These are phyloP conservation scores for Penicillium ochrochloron DNA, from an alignment of 495 filamentous ascomycete genomes.

Conservation along the genomic window DNA sequence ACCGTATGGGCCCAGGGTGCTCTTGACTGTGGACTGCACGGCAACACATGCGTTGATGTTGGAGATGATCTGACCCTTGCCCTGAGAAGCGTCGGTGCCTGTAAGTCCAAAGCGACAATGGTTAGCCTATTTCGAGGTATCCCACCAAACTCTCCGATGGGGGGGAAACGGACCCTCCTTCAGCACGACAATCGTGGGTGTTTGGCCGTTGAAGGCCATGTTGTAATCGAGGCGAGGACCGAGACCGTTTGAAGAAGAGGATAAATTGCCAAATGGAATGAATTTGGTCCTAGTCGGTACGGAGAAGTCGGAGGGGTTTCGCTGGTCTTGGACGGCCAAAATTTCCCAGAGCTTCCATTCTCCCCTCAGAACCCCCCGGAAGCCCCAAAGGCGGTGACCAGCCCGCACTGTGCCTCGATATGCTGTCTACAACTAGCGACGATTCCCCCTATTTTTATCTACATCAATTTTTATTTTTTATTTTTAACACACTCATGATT, in stretches of 20 bases:
- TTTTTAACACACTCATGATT: not conserved
- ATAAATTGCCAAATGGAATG: slow-evolving; percentile 28
- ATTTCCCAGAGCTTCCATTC: slow-evolving; percentile 54
- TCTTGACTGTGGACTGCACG: slow-evolving; percentile 94
- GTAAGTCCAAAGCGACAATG: slow-evolving; percentile 26
- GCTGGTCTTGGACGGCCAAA: slow-evolving; percentile 47
- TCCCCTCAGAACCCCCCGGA: slow-evolving; percentile 32
- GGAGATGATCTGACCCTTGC: slow-evolving; percentile 94
- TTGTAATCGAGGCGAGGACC: slow-evolving; percentile 31
- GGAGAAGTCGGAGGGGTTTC: slow-evolving; percentile 37
- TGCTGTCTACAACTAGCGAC: not conserved
- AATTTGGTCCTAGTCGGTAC: slow-evolving; percentile 25
- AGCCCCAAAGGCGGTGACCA: slow-evolving; percentile 47
- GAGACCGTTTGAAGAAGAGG: slow-evolving; percentile 23
- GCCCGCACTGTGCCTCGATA: slow-evolving; percentile 5
- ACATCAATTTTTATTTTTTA: not conserved
- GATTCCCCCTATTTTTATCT: not conserved
- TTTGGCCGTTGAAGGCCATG: slow-evolving; percentile 98
- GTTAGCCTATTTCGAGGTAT: slow-evolving; percentile 30
- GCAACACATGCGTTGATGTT: slow-evolving; percentile 99
- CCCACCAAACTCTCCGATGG: slow-evolving; percentile 37
- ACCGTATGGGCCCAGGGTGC: slow-evolving; percentile 95
- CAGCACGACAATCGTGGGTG: slow-evolving; percentile 97
- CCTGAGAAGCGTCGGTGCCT: slow-evolving; percentile 98
- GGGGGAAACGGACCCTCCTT: slow-evolving; percentile 78